Base-by-base conservation (phyloP, 257 asterid species). In the Nicotiana undulata region DNA sequence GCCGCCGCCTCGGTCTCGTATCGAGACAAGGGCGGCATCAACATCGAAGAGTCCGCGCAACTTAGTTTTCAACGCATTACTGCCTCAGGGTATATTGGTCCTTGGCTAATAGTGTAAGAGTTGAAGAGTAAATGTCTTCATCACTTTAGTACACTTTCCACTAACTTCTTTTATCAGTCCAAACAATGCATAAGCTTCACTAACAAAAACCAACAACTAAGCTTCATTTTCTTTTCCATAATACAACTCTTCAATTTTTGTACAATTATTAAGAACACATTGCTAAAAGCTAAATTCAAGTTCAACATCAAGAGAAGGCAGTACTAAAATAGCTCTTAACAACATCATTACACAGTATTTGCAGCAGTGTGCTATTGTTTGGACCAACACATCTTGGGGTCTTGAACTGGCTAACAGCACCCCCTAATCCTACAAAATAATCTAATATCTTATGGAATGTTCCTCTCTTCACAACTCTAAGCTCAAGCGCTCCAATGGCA, bases 351-450 rank as follows among this genome's bases (percentile, higher is more conserved):
- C 85, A 81, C 22, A 96, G 88, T 64, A 96, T 93, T 58, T 91
- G 91, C 79, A 96, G 82, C 83, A 96, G 89, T 0, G 83, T 59
- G 55, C 9, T 63, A 77, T 96, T 96, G 9, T 82, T 82, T 4
- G 93, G 89, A 4, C 97, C 95, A 28, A 96, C 91, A 46, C 98
- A 96, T 12, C 99, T 75, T 4, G 99, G 99, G 8, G 98, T 93
- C 85, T 96, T 96, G 92, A 94, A 96, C 90, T 96, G 99, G 88
- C 99, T 96, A 18, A 94, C 98, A 4, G 99, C 98, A 10, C 94
- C 97, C 2, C 99, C 99, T 10, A 91, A 63, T 10, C 95, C 98
- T 3, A 96, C 98, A 40, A 85, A 91, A 75, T 96, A 98, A 83
- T 96, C 99, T 85, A 93, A 56, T 12, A 96, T 91, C 97, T 89